Percentiles rank a stretch among this genome's conserved stretches.
These are phyloP conservation scores for Cytospora piceicola DNA, from an alignment of 2,329 filamentous ascomycete species.

Conservation along the genomic window DNA sequence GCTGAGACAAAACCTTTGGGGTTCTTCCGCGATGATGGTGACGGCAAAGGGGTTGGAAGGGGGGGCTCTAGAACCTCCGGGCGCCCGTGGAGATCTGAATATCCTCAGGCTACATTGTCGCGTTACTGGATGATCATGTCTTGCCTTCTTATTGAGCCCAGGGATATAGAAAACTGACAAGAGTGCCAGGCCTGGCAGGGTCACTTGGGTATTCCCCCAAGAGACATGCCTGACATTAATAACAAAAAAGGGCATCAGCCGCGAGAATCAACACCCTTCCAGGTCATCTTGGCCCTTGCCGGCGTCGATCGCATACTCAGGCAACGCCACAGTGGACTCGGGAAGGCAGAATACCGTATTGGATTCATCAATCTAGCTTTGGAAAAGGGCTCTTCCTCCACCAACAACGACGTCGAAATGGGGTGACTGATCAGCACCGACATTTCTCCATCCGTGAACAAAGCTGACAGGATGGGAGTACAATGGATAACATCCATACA, in stretches of 20 bases:
- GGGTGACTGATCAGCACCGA: conserved; percentile 21
- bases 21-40: neutral
- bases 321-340: conserved; percentile 1
- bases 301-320: neutral
- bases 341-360: neutral
- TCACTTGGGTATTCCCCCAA: neutral
- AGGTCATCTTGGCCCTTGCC: neutral
- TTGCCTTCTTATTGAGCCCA: neutral
- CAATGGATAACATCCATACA: neutral
- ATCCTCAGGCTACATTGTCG: neutral
- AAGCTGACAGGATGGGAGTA: neutral
- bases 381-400: conserved; percentile 3
- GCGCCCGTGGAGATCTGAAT: neutral
- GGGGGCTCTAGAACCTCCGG: conserved; percentile 3
- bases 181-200: neutral
- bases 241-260: neutral
- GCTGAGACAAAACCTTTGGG: neutral
- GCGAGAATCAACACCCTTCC: neutral
- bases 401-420: conserved; percentile 18
- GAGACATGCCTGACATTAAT: neutral
- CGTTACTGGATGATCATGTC: neutral
- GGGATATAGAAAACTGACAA: neutral
- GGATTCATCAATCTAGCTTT: conserved; percentile 11
- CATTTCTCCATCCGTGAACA: conserved; percentile 3
- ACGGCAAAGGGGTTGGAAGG: too few relatives aligned